Conservation (phyloP, 306 rosid species). For the Vigna angularis region DNA sequence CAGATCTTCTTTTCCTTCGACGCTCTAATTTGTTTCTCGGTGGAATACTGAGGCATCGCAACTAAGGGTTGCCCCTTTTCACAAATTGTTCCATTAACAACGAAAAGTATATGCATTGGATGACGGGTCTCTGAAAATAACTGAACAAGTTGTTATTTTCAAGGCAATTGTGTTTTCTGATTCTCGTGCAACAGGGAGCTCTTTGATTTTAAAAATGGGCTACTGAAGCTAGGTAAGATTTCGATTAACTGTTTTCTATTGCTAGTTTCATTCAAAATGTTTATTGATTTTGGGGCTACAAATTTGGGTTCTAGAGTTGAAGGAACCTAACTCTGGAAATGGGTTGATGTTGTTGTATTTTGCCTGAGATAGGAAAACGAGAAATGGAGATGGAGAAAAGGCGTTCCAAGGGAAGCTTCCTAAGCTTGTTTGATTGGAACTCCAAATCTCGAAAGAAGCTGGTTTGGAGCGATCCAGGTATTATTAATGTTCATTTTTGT, state of each 20-base stretch:
- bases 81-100: not conserved
- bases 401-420: slow-evolving; percentile 88
- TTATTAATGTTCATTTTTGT: not conserved
- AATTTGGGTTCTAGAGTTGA: slow-evolving; percentile 41
- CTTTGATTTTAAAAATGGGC: slow-evolving; percentile 42
- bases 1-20: slow-evolving; percentile 42
- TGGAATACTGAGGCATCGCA: not conserved
- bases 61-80: slow-evolving; percentile 7
- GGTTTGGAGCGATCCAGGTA: slow-evolving; percentile 60
- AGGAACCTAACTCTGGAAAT: slow-evolving; percentile 23
- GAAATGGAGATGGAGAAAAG: slow-evolving; percentile 81
- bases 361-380: slow-evolving; percentile 18
- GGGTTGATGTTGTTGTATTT: slow-evolving; percentile 5
- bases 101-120: slow-evolving; percentile 29
- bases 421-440: slow-evolving; percentile 93
- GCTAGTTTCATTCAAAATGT: slow-evolving; percentile 34
- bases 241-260: slow-evolving; percentile 14
- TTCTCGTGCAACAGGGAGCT: slow-evolving; percentile 32
- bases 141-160: slow-evolving; percentile 32
- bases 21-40: slow-evolving; percentile 11
- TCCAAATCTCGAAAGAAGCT: slow-evolving; percentile 90
- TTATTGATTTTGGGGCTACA: slow-evolving; percentile 1
- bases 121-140: slow-evolving; percentile 48
- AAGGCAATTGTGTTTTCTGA: slow-evolving; percentile 41
- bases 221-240: slow-evolving; percentile 52